Evolutionary conservation across 805 yeast genomes (phyloP).

Genomic region (Teunomyces atbi): DNA sequence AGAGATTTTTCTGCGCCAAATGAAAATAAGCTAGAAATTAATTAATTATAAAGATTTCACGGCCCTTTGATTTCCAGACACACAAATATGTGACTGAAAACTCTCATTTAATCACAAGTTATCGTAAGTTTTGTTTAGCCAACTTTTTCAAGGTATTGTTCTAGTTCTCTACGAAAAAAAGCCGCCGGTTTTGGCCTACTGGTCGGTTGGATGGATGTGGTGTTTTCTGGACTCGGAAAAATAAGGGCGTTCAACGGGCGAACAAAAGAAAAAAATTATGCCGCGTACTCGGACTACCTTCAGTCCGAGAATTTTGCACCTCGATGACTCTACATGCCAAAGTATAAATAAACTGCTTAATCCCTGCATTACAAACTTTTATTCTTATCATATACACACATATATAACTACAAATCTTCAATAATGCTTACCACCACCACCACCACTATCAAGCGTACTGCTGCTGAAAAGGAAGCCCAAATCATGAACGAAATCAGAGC

Average conservation of each 20-base stretch:
- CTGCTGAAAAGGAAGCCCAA: slow-evolving; percentile 47
- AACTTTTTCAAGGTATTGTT: neutral
- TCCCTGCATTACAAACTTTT: neutral
- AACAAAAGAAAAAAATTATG: neutral
- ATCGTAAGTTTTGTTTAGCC: neutral
- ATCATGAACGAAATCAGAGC: slow-evolving; percentile 46
- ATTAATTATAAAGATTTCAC: neutral
- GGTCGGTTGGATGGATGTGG: neutral
- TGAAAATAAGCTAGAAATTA: neutral
- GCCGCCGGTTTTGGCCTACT: neutral
- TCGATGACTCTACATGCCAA: neutral
- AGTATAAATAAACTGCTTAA: neutral
- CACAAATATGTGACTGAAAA: neutral
- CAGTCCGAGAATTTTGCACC: slow-evolving; percentile 3
- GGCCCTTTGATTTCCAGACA: neutral
- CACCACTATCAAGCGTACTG: slow-evolving; percentile 12
- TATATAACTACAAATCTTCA: neutral
- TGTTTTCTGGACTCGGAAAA: neutral
- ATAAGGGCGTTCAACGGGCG: slow-evolving; percentile 1
- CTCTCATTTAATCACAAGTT: neutral
- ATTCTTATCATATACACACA: neutral
- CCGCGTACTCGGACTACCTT: slow-evolving; percentile 4
- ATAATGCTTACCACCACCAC: slow-evolving; percentile 5
- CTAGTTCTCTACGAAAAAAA: neutral
- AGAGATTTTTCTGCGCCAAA: neutral